These are phyloP conservation scores for Boletus rufocinnamomeus DNA, from an alignment of 768 basidiomycete genomes.

Conservation along the genomic window DNA sequence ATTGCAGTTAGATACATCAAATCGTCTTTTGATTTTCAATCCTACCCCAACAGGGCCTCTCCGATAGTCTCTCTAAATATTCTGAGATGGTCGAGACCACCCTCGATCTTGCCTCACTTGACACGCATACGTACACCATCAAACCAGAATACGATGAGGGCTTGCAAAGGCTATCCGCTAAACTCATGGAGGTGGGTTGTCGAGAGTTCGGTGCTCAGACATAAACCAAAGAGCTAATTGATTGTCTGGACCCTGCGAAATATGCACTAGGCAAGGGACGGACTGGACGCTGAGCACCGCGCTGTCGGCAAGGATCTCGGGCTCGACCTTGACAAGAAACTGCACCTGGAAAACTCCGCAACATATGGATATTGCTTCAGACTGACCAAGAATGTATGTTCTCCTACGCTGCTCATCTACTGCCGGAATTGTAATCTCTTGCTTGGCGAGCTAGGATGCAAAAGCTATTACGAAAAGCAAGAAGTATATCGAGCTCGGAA, in stretches of 20 bases:
- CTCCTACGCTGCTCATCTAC: neutral
- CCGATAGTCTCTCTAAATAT: conserved; percentile 70
- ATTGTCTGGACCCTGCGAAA: neutral
- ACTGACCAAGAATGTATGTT: conserved; percentile 82
- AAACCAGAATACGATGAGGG: conserved; percentile 87
- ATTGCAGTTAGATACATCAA: neutral
- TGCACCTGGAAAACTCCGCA: conserved; percentile 90
- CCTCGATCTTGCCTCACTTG: conserved; percentile 84
- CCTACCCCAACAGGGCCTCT: conserved; percentile 52
- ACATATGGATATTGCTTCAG: conserved; percentile 93
- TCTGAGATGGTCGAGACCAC: conserved; percentile 96
- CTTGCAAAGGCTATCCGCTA: conserved; percentile 66
- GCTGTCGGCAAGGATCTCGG: conserved; percentile 67
- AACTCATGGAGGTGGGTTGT: conserved; percentile 54
- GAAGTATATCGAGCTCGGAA: conserved; percentile 81
- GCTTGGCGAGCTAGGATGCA: conserved; percentile 61
- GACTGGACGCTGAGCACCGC: conserved; percentile 79
- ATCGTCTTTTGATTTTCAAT: neutral
- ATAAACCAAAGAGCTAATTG: neutral
- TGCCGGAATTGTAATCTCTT: neutral
- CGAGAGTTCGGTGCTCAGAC: neutral
- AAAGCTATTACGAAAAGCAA: conserved; percentile 62
- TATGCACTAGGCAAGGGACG: conserved; percentile 59
- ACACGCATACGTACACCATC: conserved; percentile 86
- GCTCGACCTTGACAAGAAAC: conserved; percentile 89